Conservation (phyloP, 306 rosid genomes). For the Castanospermum australe region DNA sequence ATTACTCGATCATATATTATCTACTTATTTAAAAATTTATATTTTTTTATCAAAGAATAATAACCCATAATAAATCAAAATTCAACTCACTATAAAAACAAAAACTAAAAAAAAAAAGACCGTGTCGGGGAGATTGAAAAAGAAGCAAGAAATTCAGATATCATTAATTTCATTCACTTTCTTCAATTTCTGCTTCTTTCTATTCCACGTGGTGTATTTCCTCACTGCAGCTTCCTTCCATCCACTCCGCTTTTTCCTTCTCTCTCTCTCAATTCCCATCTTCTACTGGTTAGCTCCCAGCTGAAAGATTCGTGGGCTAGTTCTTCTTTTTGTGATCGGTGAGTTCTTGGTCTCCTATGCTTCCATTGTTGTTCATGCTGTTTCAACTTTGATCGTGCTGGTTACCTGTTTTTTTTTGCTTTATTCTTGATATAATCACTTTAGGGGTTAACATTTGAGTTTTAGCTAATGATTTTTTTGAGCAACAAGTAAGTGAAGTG, state of each 20-base stretch:
- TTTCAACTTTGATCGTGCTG: background rate
- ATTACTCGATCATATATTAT: too few species aligned
- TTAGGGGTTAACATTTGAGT: slow-evolving; percentile 25
- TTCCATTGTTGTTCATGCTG: background rate
- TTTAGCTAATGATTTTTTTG: background rate
- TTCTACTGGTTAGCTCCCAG: slow-evolving; percentile 29
- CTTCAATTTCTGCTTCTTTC: slow-evolving; percentile 33
- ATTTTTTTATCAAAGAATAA: background rate
- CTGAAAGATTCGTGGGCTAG: slow-evolving; percentile 18
- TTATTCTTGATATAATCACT: background rate
- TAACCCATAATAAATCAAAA: background rate
- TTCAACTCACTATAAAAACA: background rate
- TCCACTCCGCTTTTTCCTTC: slow-evolving; percentile 19
- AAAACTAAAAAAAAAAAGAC: background rate
- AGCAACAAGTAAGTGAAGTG: background rate
- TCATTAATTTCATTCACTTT: slow-evolving; percentile 45
- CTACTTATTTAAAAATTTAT: too few species aligned
- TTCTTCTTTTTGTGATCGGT: slow-evolving; percentile 44
- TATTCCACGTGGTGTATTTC: slow-evolving; percentile 47
- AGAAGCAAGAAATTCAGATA: background rate
- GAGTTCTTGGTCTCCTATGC: slow-evolving; percentile 27
- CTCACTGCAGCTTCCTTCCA: slow-evolving; percentile 52
- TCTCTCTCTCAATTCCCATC: slow-evolving; percentile 21
- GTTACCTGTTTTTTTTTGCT: background rate
- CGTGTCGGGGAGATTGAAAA: slow-evolving; percentile 7